Evolutionary conservation across 352 stramenopile species (phyloP).

Genomic region (Sclerospora graminicola): DNA sequence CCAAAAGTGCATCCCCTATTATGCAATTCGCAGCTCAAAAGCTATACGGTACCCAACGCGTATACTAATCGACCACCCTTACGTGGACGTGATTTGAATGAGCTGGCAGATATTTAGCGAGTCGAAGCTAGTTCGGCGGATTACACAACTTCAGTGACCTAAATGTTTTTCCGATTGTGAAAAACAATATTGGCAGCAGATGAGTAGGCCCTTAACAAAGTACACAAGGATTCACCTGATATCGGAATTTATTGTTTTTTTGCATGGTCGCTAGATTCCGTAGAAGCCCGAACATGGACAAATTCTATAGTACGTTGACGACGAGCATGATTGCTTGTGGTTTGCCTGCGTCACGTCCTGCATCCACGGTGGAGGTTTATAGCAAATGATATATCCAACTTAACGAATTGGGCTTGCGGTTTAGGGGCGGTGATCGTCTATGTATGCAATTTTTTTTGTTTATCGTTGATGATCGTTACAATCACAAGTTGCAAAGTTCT

Average conservation of each 20-base stretch:
- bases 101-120: slow-evolving; percentile 79
- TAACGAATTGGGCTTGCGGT: slow-evolving; percentile 55
- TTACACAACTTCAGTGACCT: slow-evolving; percentile 54
- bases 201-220: slow-evolving; percentile 22
- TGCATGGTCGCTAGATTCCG: slow-evolving; percentile 46
- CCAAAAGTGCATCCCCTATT: slow-evolving; percentile 86
- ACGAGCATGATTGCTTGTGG: slow-evolving; percentile 60
- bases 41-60: slow-evolving; percentile 63
- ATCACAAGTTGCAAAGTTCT: no score
- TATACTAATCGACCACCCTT: slow-evolving; percentile 69
- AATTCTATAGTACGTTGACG: slow-evolving; percentile 37
- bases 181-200: slow-evolving; percentile 52
- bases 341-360: slow-evolving; percentile 48
- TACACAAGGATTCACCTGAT: slow-evolving; percentile 32
- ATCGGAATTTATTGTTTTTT: slow-evolving; percentile 70
- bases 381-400: slow-evolving; percentile 71
- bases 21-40: slow-evolving; percentile 63
- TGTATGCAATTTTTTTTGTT: no score
- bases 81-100: slow-evolving; percentile 80
- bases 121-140: slow-evolving; percentile 52
- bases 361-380: slow-evolving; percentile 84
- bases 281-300: slow-evolving; percentile 60
- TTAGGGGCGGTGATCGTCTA: slow-evolving; percentile 82
- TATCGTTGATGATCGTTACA: no score
- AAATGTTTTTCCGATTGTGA: slow-evolving; percentile 57